These are phyloP conservation scores for Fusarium agapanthi DNA, from an alignment of 2,329 filamentous ascomycete species.

Conservation along the genomic window DNA sequence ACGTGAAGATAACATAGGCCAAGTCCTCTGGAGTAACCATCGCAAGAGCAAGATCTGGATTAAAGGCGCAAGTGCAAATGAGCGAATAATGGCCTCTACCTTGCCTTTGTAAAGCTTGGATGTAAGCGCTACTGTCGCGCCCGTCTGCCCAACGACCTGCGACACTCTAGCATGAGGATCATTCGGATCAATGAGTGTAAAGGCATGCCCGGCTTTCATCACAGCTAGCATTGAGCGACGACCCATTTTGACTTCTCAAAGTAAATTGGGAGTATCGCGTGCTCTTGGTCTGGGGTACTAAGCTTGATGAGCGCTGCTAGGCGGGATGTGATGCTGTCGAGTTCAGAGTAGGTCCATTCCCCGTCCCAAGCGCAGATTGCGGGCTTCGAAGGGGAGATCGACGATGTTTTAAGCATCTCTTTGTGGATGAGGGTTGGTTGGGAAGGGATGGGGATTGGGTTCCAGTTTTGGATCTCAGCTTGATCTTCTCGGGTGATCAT, in stretches of 20 bases:
- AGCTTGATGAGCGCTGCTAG: background rate
- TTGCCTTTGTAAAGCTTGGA: background rate
- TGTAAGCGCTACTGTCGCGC: background rate
- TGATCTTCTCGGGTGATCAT: background rate
- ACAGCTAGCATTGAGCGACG: slow-evolving; percentile 5
- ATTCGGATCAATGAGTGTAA: background rate
- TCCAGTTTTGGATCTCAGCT: slow-evolving; percentile 12
- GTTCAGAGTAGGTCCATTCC: background rate
- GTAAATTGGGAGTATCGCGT: background rate
- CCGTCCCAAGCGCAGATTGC: slow-evolving; percentile 4
- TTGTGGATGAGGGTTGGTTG: background rate
- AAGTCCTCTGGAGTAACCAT: background rate
- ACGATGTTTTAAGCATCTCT: background rate
- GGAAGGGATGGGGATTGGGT: background rate
- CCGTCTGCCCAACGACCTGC: background rate
- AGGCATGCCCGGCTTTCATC: slow-evolving; percentile 2
- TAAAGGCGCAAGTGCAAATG: background rate
- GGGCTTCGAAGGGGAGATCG: background rate
- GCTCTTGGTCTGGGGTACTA: background rate
- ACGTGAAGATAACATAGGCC: slow-evolving; percentile 32
- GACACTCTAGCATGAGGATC: background rate
- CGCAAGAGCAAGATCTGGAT: background rate
- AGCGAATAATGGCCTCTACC: background rate
- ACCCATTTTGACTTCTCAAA: slow-evolving; percentile 27
- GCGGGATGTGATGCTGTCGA: background rate